Evolutionary conservation across 257 asterid species (phyloP).

Genomic region (Fraxinus anomala): DNA sequence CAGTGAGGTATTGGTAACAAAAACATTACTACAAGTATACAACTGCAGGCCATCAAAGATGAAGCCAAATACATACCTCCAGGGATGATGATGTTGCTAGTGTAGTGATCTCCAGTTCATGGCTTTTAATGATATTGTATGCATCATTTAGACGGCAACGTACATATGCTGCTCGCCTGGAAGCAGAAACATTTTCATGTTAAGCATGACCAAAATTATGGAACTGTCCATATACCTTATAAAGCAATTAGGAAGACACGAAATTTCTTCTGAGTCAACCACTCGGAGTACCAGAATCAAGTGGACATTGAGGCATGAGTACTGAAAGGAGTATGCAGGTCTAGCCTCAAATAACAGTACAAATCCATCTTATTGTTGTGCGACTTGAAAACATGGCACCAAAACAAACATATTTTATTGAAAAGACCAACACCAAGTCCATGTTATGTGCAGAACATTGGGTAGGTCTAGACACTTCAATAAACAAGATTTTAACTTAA

Average conservation of each 20-base stretch:
- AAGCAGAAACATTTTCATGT: constrained; percentile 1
- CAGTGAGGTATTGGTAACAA: neutral
- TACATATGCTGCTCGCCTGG: constrained; percentile 74
- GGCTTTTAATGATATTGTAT: constrained; percentile 46
- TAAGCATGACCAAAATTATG: neutral
- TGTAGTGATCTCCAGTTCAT: constrained; percentile 69
- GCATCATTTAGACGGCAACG: constrained; percentile 63
- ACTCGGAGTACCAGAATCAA: neutral
- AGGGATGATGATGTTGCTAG: constrained; percentile 74
- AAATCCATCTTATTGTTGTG: constrained; percentile 5
- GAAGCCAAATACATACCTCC: constrained; percentile 45
- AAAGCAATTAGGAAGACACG: neutral
- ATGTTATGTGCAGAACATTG: neutral
- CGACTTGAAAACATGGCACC: neutral
- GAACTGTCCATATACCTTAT: neutral
- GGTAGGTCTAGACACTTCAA: neutral
- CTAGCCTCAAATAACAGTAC: neutral
- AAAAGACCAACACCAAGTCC: neutral
- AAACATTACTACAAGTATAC: neutral
- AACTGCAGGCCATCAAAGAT: constrained; percentile 1
- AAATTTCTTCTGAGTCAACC: constrained; percentile 1
- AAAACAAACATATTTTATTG: neutral
- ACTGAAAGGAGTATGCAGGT: neutral
- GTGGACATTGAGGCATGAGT: neutral
- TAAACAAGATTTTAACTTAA: too few species aligned